These are phyloP conservation scores for Zoysia pacifica DNA, from an alignment of 176 grass and related monocot genomes.

Conservation along the genomic window DNA sequence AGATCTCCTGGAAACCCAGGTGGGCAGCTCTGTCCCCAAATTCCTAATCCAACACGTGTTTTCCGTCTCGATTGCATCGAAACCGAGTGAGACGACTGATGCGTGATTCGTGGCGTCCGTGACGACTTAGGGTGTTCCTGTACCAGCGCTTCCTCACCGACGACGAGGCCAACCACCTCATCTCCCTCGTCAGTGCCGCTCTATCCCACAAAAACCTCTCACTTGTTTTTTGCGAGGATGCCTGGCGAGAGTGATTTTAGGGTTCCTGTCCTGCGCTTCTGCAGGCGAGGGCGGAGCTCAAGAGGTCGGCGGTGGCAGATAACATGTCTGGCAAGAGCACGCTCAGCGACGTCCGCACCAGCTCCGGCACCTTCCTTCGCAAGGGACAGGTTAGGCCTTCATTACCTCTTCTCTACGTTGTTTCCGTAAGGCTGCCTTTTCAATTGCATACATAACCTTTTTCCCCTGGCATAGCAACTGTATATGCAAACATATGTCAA, in stretches of 20 bases:
- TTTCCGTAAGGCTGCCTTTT: background rate
- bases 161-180: slow-evolving; percentile 88
- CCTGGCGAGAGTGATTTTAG: background rate
- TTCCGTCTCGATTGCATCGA: slow-evolving; percentile 25
- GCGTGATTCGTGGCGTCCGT: slow-evolving; percentile 18
- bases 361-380: slow-evolving; percentile 74
- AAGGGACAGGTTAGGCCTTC: slow-evolving; percentile 68
- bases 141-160: slow-evolving; percentile 83
- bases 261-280: background rate
- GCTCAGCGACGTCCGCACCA: slow-evolving; percentile 76
- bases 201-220: background rate
- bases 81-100: background rate
- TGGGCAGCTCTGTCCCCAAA: background rate
- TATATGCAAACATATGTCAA: background rate
- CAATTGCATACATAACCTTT: background rate
- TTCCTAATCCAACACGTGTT: background rate
- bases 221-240: background rate
- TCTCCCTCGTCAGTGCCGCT: slow-evolving; percentile 64
- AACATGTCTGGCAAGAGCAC: slow-evolving; percentile 74
- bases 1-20: slow-evolving; percentile 92
- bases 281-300: slow-evolving; percentile 86
- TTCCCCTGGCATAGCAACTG: background rate
- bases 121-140: slow-evolving; percentile 57
- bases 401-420: background rate
- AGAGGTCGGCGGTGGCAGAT: slow-evolving; percentile 79